phyloP scores from a whole-genome alignment of 1,139 yeast species.

The Kodamaea ohmeri region DNA sequence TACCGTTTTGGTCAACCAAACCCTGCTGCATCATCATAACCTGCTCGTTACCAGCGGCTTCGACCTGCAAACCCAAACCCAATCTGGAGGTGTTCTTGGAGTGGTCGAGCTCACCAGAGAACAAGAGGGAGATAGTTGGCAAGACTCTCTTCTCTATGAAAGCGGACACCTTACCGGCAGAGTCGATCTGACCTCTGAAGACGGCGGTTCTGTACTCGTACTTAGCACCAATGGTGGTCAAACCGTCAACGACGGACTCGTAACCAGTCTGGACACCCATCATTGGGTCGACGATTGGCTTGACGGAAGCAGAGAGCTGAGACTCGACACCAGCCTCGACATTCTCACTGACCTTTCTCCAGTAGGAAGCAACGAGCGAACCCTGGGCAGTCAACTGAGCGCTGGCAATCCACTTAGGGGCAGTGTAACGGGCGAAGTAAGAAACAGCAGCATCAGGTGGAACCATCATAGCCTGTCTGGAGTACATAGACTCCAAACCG shows the following conservation, averaged over 20 bases:
- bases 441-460: slow-evolving; percentile 94
- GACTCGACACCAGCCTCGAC: slow-evolving; percentile 98
- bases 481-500: slow-evolving; percentile 92
- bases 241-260: slow-evolving; percentile 84
- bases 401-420: slow-evolving; percentile 87
- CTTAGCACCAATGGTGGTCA: slow-evolving; percentile 93
- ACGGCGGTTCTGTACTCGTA: slow-evolving; percentile 96
- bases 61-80: slow-evolving; percentile 94
- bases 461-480: slow-evolving; percentile 65
- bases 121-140: slow-evolving; percentile 85
- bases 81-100: slow-evolving; percentile 76
- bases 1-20: slow-evolving; percentile 73
- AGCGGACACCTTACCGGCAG: slow-evolving; percentile 86
- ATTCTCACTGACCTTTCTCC: slow-evolving; percentile 88
- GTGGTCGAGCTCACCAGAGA: slow-evolving; percentile 92
- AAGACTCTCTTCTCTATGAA: slow-evolving; percentile 90
- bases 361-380: slow-evolving; percentile 82
- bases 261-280: slow-evolving; percentile 78
- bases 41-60: slow-evolving; percentile 91
- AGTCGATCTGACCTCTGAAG: slow-evolving; percentile 93
- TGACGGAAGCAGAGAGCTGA: slow-evolving; percentile 73
- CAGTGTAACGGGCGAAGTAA: slow-evolving; percentile 86
- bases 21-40: slow-evolving; percentile 76
- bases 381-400: slow-evolving; percentile 96
- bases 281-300: slow-evolving; percentile 77